A percentile compares a stretch with the other conserved stretches of the same genome.
Evolutionary conservation across 371 early-diverging fungal species (phyloP).

Genomic region (Nematocida major): DNA sequence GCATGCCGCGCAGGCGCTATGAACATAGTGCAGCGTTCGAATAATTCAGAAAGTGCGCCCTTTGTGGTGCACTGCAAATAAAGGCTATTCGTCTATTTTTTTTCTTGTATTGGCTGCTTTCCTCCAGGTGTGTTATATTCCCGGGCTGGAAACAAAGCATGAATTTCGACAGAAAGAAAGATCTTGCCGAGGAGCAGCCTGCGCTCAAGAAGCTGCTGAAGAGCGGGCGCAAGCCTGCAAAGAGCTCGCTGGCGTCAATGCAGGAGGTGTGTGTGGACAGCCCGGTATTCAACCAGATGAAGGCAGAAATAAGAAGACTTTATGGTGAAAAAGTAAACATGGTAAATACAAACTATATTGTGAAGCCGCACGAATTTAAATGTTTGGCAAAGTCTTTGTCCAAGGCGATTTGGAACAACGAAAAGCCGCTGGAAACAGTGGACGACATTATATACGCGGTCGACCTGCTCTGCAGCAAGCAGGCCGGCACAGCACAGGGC

Average conservation of each 20-base stretch:
- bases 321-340: slow-evolving; percentile 54
- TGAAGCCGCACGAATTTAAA: slow-evolving; percentile 52
- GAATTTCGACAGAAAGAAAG: background rate
- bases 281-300: slow-evolving; percentile 41
- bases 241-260: background rate
- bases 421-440: slow-evolving; percentile 19
- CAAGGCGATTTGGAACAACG: slow-evolving; percentile 29
- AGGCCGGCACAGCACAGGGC: background rate
- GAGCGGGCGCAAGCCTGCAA: background rate
- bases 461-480: slow-evolving; percentile 25
- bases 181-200: background rate
- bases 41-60: too few relatives aligned
- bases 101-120: slow-evolving; percentile 9
- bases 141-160: background rate
- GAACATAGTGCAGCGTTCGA: too few relatives aligned
- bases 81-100: slow-evolving; percentile 22
- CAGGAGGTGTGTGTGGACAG: background rate
- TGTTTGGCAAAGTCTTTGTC: slow-evolving; percentile 36
- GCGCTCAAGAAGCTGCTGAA: background rate
- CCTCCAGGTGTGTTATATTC: background rate
- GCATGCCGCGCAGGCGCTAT: too few relatives aligned
- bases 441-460: slow-evolving; percentile 46
- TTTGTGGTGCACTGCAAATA: too few relatives aligned
- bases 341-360: slow-evolving; percentile 45
- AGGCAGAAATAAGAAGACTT: slow-evolving; percentile 36